A percentile compares a stretch with the other conserved stretches of the same genome.
Evolutionary conservation across 805 yeast species (phyloP).

Genomic region (Spathaspora sp.): DNA sequence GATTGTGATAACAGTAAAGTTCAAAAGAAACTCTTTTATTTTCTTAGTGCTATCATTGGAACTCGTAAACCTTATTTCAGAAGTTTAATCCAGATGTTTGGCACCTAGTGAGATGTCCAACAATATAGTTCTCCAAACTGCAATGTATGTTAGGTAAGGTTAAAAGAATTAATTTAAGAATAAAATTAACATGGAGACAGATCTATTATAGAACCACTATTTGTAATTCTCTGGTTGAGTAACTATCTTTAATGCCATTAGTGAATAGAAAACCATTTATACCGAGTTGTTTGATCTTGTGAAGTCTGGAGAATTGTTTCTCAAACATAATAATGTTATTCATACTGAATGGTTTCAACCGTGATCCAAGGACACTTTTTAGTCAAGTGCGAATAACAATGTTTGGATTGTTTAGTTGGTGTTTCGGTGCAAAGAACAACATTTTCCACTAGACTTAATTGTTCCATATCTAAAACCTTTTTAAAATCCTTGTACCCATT

Average conservation of each 20-base stretch:
- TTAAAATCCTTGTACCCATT: background rate
- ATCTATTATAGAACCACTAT: background rate
- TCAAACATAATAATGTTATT: background rate
- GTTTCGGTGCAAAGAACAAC: background rate
- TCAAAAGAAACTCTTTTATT: background rate
- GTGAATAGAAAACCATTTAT: background rate
- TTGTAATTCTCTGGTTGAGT: background rate
- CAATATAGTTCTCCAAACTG: background rate
- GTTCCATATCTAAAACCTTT: background rate
- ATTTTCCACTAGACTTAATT: background rate
- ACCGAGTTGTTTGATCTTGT: background rate
- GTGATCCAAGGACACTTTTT: background rate
- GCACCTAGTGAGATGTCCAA: background rate
- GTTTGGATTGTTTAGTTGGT: background rate
- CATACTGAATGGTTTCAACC: background rate
- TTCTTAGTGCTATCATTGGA: background rate
- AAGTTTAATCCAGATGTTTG: background rate
- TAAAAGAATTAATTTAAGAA: background rate
- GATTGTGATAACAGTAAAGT: background rate
- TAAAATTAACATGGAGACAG: background rate
- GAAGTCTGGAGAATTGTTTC: background rate
- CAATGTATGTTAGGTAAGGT: background rate
- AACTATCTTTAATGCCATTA: background rate
- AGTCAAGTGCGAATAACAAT: background rate
- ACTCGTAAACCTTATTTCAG: background rate